A percentile compares a stretch with the other conserved stretches of the same genome.
Evolutionary conservation across 768 basidiomycete species (phyloP).

Genomic region (Lanmaoa pseudosensibilis): DNA sequence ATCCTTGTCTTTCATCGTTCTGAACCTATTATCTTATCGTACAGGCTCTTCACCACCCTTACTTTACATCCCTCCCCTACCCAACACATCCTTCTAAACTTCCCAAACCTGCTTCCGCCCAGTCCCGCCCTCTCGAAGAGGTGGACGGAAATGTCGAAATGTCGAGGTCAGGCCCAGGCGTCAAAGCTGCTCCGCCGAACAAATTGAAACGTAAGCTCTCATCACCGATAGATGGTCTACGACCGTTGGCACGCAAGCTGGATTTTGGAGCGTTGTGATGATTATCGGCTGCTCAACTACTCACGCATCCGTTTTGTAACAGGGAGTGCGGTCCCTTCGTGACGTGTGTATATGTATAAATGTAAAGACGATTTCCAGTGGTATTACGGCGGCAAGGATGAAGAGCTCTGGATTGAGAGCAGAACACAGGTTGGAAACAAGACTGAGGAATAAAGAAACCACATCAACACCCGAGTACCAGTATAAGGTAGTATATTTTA

Average conservation of each 20-base stretch:
- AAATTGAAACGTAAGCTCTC: slow-evolving; percentile 71
- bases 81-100: slow-evolving; percentile 88
- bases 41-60: slow-evolving; percentile 83
- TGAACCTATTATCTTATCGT: not conserved
- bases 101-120: slow-evolving; percentile 62
- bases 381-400: not conserved
- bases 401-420: not conserved
- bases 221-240: slow-evolving; percentile 49
- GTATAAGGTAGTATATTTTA: slow-evolving; percentile 20
- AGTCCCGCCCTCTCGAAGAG: slow-evolving; percentile 68
- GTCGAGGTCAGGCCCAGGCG: slow-evolving; percentile 47
- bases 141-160: slow-evolving; percentile 72
- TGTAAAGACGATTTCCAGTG: slow-evolving; percentile 8
- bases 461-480: slow-evolving; percentile 2
- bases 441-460: slow-evolving; percentile 16
- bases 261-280: slow-evolving; percentile 56
- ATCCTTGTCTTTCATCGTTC: not conserved
- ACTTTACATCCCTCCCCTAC: slow-evolving; percentile 83
- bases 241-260: slow-evolving; percentile 67
- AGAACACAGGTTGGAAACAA: not conserved
- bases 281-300: not conserved
- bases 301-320: not conserved
- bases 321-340: not conserved
- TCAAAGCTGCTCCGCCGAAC: slow-evolving; percentile 51
- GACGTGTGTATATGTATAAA: slow-evolving; percentile 1